Percentiles rank a stretch among this genome's conserved stretches.
Evolutionary conservation across 2,329 filamentous ascomycete species (phyloP).

Genomic region (Penicillium sp.): DNA sequence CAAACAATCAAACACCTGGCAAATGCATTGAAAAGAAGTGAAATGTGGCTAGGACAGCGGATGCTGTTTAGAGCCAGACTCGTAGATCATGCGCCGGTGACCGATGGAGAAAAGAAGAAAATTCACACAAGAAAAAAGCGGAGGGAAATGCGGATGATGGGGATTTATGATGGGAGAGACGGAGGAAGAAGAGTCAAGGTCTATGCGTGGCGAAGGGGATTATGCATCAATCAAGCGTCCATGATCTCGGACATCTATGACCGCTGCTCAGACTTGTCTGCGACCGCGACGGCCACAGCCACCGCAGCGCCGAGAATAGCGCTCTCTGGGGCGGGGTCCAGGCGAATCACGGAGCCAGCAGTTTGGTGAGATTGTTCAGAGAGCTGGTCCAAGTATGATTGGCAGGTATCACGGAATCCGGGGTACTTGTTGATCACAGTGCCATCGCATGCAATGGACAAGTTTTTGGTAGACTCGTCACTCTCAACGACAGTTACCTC

Average conservation of each 20-base stretch:
- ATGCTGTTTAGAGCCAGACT: conserved; percentile 10
- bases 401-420: conserved; percentile 50
- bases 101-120: conserved; percentile 17
- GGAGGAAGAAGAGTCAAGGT: conserved; percentile 11
- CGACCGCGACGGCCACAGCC: conserved; percentile 50
- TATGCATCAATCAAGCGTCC: conserved; percentile 13
- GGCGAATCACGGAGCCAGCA: conserved; percentile 37
- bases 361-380: conserved; percentile 35
- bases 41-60: not conserved
- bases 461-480: conserved; percentile 35
- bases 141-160: not conserved
- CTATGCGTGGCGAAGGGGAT: conserved; percentile 15
- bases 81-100: conserved; percentile 21
- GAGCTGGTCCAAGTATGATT: conserved; percentile 49
- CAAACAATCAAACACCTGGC: conserved; percentile 19
- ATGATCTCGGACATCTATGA: not conserved
- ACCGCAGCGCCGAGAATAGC: conserved; percentile 53
- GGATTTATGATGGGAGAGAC: too few species aligned
- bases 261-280: conserved; percentile 28
- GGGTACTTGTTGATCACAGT: conserved; percentile 58
- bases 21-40: conserved; percentile 19
- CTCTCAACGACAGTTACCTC: conserved; percentile 42
- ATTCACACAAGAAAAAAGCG: conserved; percentile 17
- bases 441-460: conserved; percentile 57
- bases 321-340: conserved; percentile 49